Percentiles rank a stretch among this genome's conserved stretches.
phyloP scores from a whole-genome alignment of 2,329 filamentous ascomycete genomes.

The Proliferodiscus dingleyae region DNA sequence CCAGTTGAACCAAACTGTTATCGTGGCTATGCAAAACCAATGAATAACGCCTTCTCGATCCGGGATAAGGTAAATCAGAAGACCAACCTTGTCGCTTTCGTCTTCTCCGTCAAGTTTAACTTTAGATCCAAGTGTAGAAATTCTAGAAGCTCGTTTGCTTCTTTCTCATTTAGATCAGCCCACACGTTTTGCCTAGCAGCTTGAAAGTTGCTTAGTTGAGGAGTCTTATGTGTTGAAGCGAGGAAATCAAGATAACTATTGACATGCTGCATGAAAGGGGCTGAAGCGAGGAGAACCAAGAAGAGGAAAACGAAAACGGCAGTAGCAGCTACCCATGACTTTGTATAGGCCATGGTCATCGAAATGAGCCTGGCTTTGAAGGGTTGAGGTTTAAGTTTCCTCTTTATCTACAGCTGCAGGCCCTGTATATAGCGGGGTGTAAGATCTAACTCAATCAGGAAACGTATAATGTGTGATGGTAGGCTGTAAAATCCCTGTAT shows the following conservation, averaged over 20 bases:
- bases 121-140: slow-evolving; percentile 6
- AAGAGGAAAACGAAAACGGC: background rate
- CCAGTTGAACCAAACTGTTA: slow-evolving; percentile 5
- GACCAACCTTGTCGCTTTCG: slow-evolving; percentile 7
- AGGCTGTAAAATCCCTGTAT: too few species aligned
- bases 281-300: background rate
- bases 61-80: background rate
- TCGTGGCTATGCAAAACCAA: background rate
- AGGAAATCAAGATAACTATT: background rate
- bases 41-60: background rate
- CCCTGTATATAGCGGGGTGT: too few species aligned
- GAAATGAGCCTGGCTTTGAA: background rate
- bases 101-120: slow-evolving; percentile 12
- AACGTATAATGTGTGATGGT: too few species aligned
- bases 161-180: slow-evolving; percentile 8
- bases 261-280: background rate
- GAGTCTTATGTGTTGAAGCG: background rate
- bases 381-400: background rate
- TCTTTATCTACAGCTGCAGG: background rate
- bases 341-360: background rate
- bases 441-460: too few species aligned
- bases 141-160: slow-evolving; percentile 4
- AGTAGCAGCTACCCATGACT: background rate
- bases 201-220: background rate
- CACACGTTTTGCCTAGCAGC: slow-evolving; percentile 12